phyloP scores from a whole-genome alignment of 2,329 filamentous ascomycete genomes.

The Calonectria montana region DNA sequence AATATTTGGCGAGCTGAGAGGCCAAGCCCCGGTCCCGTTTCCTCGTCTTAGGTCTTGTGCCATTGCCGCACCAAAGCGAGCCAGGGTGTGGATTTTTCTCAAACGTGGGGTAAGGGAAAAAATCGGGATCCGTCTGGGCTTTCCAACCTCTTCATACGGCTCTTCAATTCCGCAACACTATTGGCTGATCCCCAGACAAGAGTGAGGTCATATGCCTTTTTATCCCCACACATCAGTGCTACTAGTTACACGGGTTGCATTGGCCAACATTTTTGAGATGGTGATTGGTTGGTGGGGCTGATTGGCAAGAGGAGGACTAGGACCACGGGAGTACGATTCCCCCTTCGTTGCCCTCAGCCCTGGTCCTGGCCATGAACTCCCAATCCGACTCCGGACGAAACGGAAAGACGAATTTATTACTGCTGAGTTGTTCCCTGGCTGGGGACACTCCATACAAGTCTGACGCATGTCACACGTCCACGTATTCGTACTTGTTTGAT shows the following conservation, averaged over 20 bases:
- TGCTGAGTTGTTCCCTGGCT: slow-evolving; percentile 6
- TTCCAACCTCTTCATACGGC: neutral
- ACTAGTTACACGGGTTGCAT: slow-evolving; percentile 23
- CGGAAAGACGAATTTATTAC: neutral
- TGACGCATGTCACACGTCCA: slow-evolving; percentile 15
- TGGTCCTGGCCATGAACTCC: slow-evolving; percentile 1
- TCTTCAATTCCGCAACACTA: slow-evolving; percentile 8
- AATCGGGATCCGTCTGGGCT: neutral
- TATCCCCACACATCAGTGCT: slow-evolving; percentile 26
- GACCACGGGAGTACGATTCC: neutral
- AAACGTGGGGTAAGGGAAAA: slow-evolving; percentile 19
- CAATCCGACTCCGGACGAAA: slow-evolving; percentile 10
- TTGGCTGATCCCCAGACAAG: slow-evolving; percentile 23
- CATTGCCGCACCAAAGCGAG: neutral
- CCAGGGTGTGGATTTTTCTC: neutral
- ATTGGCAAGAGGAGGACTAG: neutral
- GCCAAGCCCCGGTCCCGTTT: neutral
- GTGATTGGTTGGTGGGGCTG: slow-evolving; percentile 22
- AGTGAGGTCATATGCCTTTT: neutral
- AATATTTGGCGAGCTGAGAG: neutral
- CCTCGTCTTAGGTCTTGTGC: neutral
- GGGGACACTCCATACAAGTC: slow-evolving; percentile 10
- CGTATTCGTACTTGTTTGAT: slow-evolving; percentile 21
- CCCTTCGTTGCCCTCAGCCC: neutral
- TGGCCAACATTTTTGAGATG: slow-evolving; percentile 27